Percentiles rank a stretch among this genome's conserved stretches.
Conservation (phyloP, 2,329 filamentous ascomycete species). For the Periconia sp. region DNA sequence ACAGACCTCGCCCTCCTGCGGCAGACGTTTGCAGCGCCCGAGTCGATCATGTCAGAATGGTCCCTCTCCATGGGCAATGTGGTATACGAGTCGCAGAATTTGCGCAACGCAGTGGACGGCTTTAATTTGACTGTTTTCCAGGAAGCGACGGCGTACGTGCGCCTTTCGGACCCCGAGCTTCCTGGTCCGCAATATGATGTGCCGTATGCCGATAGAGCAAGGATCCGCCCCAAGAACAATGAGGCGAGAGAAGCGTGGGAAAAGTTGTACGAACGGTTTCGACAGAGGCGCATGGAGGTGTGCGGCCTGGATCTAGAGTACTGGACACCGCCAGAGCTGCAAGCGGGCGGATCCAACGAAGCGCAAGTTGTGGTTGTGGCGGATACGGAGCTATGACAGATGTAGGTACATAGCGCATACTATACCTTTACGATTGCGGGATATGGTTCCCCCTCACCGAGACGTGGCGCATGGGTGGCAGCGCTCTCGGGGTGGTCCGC, state of each 20-base stretch:
- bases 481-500: too few species aligned
- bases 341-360: constrained; percentile 7
- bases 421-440: too few species aligned
- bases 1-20: constrained; percentile 44
- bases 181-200: constrained; percentile 59
- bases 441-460: too few species aligned
- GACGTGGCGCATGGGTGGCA: too few species aligned
- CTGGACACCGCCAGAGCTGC: constrained; percentile 36
- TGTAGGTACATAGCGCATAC: too few species aligned
- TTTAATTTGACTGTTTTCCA: constrained; percentile 56
- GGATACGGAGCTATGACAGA: too few species aligned
- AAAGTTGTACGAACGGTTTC: constrained; percentile 56
- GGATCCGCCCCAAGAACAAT: constrained; percentile 51
- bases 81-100: constrained; percentile 41
- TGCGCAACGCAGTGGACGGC: constrained; percentile 34
- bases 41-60: constrained; percentile 46
- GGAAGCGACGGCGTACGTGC: constrained; percentile 52
- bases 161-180: constrained; percentile 54
- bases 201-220: constrained; percentile 49
- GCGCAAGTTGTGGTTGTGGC: too few species aligned
- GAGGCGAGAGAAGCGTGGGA: constrained; percentile 58
- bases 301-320: constrained; percentile 59
- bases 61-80: constrained; percentile 47
- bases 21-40: constrained; percentile 32
- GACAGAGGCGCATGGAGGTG: constrained; percentile 57